Evolutionary conservation across 1,284 basidiomycete species (phyloP).

Genomic region (Cystobasidiaceae sp.): DNA sequence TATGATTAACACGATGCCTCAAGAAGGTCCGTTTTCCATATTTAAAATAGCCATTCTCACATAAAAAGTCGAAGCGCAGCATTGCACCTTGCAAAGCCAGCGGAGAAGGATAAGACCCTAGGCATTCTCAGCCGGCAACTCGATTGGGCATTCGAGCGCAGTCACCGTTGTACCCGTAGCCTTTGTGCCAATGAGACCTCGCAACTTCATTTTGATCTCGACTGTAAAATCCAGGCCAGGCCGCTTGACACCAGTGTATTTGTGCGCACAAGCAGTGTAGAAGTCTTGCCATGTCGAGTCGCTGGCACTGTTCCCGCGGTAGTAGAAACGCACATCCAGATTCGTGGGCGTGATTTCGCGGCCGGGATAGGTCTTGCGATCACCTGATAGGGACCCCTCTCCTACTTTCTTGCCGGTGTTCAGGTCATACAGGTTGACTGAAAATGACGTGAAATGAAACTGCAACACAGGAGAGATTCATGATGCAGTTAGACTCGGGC

Average conservation of each 20-base stretch:
- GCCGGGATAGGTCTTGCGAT: slow-evolving; percentile 26
- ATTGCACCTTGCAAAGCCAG: too few species aligned
- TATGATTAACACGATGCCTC: too few species aligned
- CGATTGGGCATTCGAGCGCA: slow-evolving; percentile 20
- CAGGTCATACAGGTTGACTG: slow-evolving; percentile 31
- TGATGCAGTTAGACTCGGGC: too few species aligned
- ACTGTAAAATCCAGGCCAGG: slow-evolving; percentile 32
- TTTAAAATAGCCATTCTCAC: too few species aligned
- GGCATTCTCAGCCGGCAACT: slow-evolving; percentile 15
- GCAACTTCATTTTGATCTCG: slow-evolving; percentile 16
- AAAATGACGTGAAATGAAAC: slow-evolving; percentile 26
- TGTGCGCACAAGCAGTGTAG: slow-evolving; percentile 33
- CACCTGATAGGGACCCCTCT: slow-evolving; percentile 29
- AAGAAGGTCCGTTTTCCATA: too few species aligned
- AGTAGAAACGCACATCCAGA: slow-evolving; percentile 28
- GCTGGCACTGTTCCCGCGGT: slow-evolving; percentile 31
- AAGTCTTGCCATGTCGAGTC: slow-evolving; percentile 33
- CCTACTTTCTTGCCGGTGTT: slow-evolving; percentile 32
- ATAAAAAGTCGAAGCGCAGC: too few species aligned
- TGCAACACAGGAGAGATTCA: too few species aligned
- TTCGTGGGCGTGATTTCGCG: not conserved
- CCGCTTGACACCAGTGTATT: slow-evolving; percentile 28
- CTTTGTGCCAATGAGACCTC: slow-evolving; percentile 29
- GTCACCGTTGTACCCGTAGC: slow-evolving; percentile 10
- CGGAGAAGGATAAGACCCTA: not conserved